Conservation (phyloP, 2,329 filamentous ascomycete genomes). For the Anisogramma anomala region DNA sequence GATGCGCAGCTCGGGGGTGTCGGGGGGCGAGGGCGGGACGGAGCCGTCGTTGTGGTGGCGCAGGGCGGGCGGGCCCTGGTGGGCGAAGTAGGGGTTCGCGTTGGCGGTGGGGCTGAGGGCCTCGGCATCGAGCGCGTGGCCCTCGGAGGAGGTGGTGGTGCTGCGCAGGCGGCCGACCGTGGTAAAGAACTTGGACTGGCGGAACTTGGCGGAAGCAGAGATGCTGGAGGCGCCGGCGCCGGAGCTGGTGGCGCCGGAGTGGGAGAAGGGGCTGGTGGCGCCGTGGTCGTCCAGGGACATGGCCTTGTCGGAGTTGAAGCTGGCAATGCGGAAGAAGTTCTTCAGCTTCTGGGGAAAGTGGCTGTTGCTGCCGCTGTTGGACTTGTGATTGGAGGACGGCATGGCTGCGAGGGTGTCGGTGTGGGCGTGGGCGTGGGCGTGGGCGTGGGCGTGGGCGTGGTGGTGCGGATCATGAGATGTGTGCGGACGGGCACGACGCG, state of each 20-base stretch:
- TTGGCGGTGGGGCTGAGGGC: conserved; percentile 81
- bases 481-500: conserved; percentile 16
- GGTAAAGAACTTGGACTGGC: conserved; percentile 81
- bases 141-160: conserved; percentile 84
- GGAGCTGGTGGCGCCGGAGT: conserved; percentile 10
- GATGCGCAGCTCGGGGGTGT: conserved; percentile 70
- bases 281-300: background rate
- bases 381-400: conserved; percentile 43
- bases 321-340: conserved; percentile 61
- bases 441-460: conserved; percentile 9
- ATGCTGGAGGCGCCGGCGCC: conserved; percentile 17
- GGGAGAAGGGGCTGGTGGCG: conserved; percentile 6
- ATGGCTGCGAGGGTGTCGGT: conserved; percentile 23
- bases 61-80: conserved; percentile 86
- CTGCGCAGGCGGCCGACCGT: conserved; percentile 80
- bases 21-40: conserved; percentile 82
- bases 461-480: conserved; percentile 15
- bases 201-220: conserved; percentile 54
- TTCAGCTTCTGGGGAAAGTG: conserved; percentile 58
- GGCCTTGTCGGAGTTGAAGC: conserved; percentile 24
- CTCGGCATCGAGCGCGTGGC: conserved; percentile 72
- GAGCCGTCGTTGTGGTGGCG: conserved; percentile 93
- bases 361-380: conserved; percentile 31
- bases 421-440: conserved; percentile 14
- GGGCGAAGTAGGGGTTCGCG: conserved; percentile 94